Evolutionary conservation across 805 yeast genomes (phyloP), one percentile per base, ranked within the genome.

Genomic region (Cyberlindnera bimundalis): DNA sequence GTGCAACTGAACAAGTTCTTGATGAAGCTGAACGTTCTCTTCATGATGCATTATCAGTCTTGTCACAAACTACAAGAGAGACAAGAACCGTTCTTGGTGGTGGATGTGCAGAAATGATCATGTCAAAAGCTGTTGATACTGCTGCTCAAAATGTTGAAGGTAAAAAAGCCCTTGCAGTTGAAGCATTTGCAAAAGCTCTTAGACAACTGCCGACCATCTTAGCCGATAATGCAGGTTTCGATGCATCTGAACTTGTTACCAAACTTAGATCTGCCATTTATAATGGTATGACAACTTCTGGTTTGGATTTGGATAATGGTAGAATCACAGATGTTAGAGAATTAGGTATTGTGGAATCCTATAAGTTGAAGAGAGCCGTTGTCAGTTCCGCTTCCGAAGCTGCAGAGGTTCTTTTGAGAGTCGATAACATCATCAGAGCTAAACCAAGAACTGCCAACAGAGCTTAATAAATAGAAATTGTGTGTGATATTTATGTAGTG

Each of bases 361-460:
- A 75, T 67, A 91, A 90, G 66, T 75, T 93, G 63, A 93, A 93
- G 68, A 74, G 78, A 49, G 96, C 97, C 2, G 99, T 95, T 13
- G 97, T 93, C 14, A 78, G 89, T 12, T 82, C 95, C 34, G 98
- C 99, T 5, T 74, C 96, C n/a, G 99, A 93, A 69, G 99, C 99
- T 24, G 95, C 98, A 5, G 98, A 93, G 69, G 90, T 93, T 35
- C 74, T 93, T 51, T 69, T 93, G 57, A 80, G 99, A 61, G 99
- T 93, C 31, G 99, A 93, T 62, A 91, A 93, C 65, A 93, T 93
- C 51, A 87, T 93, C 49, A 81, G 96, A 53, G 98, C 99, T 25
- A 90, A 86, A 64, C 99, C 99, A 49, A 77, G 99, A 67, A 90
- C 99, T 32, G 96, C 97, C 29, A 91, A 85, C 68, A 78, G 96